phyloP scores from a whole-genome alignment of 1,284 basidiomycete genomes.

The Cutaneotrichosporon cavernicola region DNA sequence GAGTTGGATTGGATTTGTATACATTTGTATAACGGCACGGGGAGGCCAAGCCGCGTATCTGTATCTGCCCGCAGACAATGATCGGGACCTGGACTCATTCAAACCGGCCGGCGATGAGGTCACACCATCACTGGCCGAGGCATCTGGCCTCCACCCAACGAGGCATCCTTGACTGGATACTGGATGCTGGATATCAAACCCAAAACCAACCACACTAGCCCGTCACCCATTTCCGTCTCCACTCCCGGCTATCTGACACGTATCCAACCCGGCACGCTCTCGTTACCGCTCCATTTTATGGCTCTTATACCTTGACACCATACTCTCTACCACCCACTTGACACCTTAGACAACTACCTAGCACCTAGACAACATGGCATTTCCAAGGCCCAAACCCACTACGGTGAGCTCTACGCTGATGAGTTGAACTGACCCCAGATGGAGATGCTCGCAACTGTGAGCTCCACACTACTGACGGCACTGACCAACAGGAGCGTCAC shows the following conservation, averaged over 20 bases:
- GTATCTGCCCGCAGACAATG: no score
- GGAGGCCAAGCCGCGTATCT: neutral
- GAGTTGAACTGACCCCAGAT: conserved; percentile 29
- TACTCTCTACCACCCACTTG: neutral
- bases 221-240: neutral
- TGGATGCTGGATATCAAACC: conserved; percentile 4
- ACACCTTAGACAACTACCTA: neutral
- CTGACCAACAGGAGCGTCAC: conserved; percentile 51
- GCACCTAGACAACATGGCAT: conserved; percentile 39
- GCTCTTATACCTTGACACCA: neutral
- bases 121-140: neutral
- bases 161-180: no score
- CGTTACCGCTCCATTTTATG: neutral
- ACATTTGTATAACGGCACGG: neutral
- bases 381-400: conserved; percentile 50
- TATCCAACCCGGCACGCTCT: neutral
- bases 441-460: conserved; percentile 51
- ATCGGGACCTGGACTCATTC: neutral
- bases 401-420: conserved; percentile 36
- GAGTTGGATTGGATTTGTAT: neutral
- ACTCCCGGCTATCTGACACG: neutral
- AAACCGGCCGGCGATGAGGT: conserved; percentile 5
- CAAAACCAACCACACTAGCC: neutral
- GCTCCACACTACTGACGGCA: conserved; percentile 12
- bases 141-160: neutral